Base-by-base conservation (phyloP, 2,329 filamentous ascomycete species). In the Phialophora verrucosa region DNA sequence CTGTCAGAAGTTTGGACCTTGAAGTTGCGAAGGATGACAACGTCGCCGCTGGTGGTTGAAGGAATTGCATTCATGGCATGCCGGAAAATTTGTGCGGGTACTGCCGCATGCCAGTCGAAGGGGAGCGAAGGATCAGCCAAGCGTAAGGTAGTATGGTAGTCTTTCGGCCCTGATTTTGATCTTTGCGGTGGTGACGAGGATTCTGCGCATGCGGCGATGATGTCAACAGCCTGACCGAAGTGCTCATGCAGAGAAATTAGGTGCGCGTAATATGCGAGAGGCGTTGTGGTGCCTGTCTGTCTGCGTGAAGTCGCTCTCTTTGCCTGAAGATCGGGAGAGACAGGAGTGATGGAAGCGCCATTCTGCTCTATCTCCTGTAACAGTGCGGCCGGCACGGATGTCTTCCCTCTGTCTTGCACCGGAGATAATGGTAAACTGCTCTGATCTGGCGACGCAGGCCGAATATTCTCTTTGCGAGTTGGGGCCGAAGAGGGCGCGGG, bases 11-110 rank as follows among this genome's bases (percentile, higher is more conserved):
- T 80, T 49, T 78, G 76, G 8, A 83, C 79, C 65, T 79, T 78
- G 71, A 83, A 81, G 64, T 82, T 76, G 14, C 81, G 77, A 8
- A 84, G 75, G 1, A 84, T 72, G 38, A 84, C 72, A 2, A 76
- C 75, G 66, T 82, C 78, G 12, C 81, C 82, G 66, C 77, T 73
- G 7, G 65, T 66, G 17, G 78, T 59, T 4, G 69, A 65, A 20
- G 82, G 82, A 14, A 84, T 72, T 1, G 76, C 76, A 42, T 69
- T 71, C 65, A 78, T 78, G 64, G 75, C 72, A 42, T 76, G 76
- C 14, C 79, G 79, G 62, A 81, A 79, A 4, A 84, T 77, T 58
- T 82, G 78, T 2, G 76, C 81, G 59, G 70, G 71, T 17, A 81
- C 66, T 6, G 74, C 75, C 3, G 75, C 77, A 12, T 12, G 60